Evolutionary conservation across 345 rosid species (phyloP).

Genomic region (Melaleuca quinquenervia): DNA sequence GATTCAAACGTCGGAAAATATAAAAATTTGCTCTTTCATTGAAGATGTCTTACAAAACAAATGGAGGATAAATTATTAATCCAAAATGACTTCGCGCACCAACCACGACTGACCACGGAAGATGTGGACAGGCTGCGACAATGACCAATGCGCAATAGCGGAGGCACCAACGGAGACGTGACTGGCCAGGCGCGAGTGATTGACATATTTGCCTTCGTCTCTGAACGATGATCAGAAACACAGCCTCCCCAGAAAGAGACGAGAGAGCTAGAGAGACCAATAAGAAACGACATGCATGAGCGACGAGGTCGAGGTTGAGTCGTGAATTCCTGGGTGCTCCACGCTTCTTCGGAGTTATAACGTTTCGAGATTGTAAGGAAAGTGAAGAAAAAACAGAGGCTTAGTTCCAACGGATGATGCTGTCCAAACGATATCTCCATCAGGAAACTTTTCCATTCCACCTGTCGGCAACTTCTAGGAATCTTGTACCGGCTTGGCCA

Average conservation of each 20-base stretch:
- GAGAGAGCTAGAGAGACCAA: background rate
- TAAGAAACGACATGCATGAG: background rate
- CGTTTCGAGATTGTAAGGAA: background rate
- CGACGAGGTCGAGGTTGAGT: background rate
- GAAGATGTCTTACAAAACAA: too few species aligned
- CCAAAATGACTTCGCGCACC: background rate
- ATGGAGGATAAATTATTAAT: background rate
- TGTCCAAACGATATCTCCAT: background rate
- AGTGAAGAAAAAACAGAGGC: background rate
- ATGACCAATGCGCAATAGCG: background rate
- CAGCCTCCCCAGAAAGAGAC: background rate
- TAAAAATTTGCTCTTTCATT: too few species aligned
- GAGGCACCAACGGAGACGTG: background rate
- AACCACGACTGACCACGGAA: background rate
- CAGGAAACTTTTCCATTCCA: background rate
- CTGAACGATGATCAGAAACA: background rate
- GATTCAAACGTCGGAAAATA: background rate
- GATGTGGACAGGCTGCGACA: background rate
- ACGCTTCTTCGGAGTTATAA: background rate
- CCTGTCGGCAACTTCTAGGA: background rate
- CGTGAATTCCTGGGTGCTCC: background rate
- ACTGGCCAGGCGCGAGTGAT: background rate
- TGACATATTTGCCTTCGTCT: background rate
- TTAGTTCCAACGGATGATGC: background rate
- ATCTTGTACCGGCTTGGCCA: too few species aligned